Conservation (phyloP, 2,329 filamentous ascomycete species). For the Capronia epimyces region DNA sequence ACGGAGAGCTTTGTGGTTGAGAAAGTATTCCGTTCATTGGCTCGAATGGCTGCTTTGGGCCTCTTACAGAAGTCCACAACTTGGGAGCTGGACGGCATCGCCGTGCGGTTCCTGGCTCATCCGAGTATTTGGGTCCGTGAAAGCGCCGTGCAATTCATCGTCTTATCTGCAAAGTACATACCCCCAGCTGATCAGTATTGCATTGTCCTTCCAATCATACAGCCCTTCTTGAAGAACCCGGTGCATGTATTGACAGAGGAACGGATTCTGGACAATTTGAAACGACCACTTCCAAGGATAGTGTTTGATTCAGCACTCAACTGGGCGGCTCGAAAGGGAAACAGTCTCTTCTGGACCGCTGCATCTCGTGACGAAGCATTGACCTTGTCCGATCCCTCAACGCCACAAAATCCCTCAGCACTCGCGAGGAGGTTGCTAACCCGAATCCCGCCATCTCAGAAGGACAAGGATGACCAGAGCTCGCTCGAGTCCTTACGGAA, state of each 20-base stretch:
- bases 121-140: conserved; percentile 95
- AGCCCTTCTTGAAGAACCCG: conserved; percentile 72
- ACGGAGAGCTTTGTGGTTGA: conserved; percentile 92
- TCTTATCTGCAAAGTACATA: conserved; percentile 68
- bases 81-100: conserved; percentile 81
- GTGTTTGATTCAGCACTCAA: conserved; percentile 79
- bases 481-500: conserved; percentile 84
- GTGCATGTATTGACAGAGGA: conserved; percentile 66
- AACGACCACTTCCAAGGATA: conserved; percentile 69
- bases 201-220: conserved; percentile 72
- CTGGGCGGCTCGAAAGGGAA: conserved; percentile 79
- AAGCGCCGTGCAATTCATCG: conserved; percentile 76
- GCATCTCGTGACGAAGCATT: conserved; percentile 66
- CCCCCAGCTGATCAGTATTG: conserved; percentile 77
- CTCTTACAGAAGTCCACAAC: conserved; percentile 76
- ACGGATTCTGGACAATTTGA: conserved; percentile 72
- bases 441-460: conserved; percentile 42
- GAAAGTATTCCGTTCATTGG: conserved; percentile 78
- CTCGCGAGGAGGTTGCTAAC: conserved; percentile 53
- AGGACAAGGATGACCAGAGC: conserved; percentile 87
- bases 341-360: conserved; percentile 81
- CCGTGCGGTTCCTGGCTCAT: conserved; percentile 82
- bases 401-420: conserved; percentile 45
- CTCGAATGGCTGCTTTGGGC: conserved; percentile 80
- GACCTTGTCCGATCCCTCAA: conserved; percentile 57